These are phyloP conservation scores for Ephemerocybe angulata DNA, from an alignment of 768 basidiomycete genomes.

Conservation along the genomic window DNA sequence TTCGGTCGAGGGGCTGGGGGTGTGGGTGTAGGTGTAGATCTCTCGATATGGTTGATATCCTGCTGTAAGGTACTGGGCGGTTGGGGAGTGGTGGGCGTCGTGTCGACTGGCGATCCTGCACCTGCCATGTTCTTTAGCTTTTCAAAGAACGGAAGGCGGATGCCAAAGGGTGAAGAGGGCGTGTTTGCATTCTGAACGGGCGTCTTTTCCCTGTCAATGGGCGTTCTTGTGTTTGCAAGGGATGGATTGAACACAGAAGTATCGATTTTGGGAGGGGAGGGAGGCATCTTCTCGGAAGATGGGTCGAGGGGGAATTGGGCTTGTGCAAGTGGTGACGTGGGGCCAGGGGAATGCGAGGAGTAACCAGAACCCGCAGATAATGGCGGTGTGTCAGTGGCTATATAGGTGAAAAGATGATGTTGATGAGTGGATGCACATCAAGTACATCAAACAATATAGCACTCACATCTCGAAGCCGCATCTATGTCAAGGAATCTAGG, in stretches of 20 bases:
- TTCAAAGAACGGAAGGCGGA: constrained; percentile 55
- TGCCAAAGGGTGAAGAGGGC: constrained; percentile 24
- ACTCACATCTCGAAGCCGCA: constrained; percentile 39
- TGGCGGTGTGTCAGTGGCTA: constrained; percentile 41
- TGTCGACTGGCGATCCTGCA: constrained; percentile 14
- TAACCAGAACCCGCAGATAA: constrained; percentile 45
- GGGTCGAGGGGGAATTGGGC: constrained; percentile 19
- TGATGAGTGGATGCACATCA: constrained; percentile 9
- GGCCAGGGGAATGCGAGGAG: constrained; percentile 42
- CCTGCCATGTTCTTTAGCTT: constrained; percentile 42
- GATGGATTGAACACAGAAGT: constrained; percentile 11
- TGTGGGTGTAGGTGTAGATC: constrained; percentile 3
- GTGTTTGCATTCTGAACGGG: constrained; percentile 8
- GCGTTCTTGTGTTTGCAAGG: constrained; percentile 1
- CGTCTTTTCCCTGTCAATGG: constrained; percentile 10
- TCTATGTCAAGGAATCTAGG: constrained; percentile 49
- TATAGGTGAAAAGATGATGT: constrained; percentile 7
- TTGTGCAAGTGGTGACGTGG: constrained; percentile 38
- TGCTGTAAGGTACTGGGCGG: not conserved
- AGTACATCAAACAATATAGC: constrained; percentile 6
- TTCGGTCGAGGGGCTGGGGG: not conserved
- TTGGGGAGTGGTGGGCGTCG: constrained; percentile 1
- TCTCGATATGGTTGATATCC: not conserved
- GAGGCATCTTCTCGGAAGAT: constrained; percentile 7
- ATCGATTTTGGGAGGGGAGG: constrained; percentile 22